Evolutionary conservation across 2,329 filamentous ascomycete species (phyloP), one percentile per base, ranked within the genome.

Genomic region (Alternaria alternata): DNA sequence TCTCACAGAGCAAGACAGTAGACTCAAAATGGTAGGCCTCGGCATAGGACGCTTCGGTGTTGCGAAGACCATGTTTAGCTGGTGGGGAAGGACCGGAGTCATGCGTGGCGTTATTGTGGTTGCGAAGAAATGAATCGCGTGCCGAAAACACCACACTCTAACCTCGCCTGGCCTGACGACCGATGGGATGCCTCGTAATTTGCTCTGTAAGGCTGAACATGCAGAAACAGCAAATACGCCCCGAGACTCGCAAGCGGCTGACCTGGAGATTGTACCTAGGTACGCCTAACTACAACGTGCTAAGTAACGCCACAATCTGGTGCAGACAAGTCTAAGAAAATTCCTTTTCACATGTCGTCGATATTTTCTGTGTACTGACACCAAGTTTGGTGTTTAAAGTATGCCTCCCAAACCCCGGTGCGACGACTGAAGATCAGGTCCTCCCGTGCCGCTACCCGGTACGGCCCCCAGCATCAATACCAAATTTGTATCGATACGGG

Each of bases 41-140:
- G 70, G 73, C 3, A 60, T 82, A 58, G 79, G 80, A 1, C 73
- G 72, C 38, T 79, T 78, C 38, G 62, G 67, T 26, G 71, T 65
- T 1, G 79, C 79, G 3, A 73, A 63, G 39, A 61, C 52, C 46
- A 65, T 80, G 22, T 83, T 82, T 63, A 59, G 52, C n/a, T 82
- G 80, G 80, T 83, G 80, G 81, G 79, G 71, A 3, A 69, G 62
- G 44, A 75, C 68, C 52, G 78, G 75, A 5, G 57, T 79, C 36
- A 71, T 83, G 2, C 74, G 73, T 56, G 80, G 80, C 14, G 64
- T 78, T 58, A 73, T 82, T 57, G 73, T 81, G 38, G 74, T 82
- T 48, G 81, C 81, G n/a, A 59, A 43, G 41, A 47, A 28, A 28
- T 43, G 49, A 52, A 26, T 52, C 7, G 48, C 22, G 34, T 51